These are phyloP conservation scores for Aspergillus biplanus DNA, from an alignment of 495 filamentous ascomycete species.

Conservation along the genomic window DNA sequence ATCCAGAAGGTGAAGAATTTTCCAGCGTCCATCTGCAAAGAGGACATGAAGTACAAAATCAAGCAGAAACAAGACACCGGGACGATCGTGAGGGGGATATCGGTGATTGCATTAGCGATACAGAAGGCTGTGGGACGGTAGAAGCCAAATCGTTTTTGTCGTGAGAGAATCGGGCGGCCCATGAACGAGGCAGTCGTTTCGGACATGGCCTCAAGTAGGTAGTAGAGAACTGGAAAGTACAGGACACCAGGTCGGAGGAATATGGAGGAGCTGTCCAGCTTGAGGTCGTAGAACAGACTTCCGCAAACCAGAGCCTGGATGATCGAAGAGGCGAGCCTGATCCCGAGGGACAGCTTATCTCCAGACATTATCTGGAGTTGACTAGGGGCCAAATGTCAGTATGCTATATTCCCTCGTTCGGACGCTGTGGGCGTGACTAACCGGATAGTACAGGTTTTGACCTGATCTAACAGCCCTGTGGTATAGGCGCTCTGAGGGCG, in stretches of 20 bases:
- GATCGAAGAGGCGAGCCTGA: constrained; percentile 38
- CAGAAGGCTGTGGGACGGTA: constrained; percentile 79
- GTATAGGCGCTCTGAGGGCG: constrained; percentile 54
- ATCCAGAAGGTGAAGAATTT: constrained; percentile 80
- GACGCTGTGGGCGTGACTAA: not conserved
- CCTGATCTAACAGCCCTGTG: constrained; percentile 58
- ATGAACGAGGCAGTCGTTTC: constrained; percentile 45
- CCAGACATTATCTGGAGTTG: constrained; percentile 46
- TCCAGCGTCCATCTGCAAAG: constrained; percentile 66
- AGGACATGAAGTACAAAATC: constrained; percentile 80
- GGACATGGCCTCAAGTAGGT: constrained; percentile 42
- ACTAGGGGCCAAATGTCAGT: constrained; percentile 13
- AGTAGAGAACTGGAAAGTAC: constrained; percentile 46
- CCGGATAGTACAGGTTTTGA: constrained; percentile 56
- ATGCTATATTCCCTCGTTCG: too few relatives aligned
- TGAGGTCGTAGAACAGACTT: constrained; percentile 46
- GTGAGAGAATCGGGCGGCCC: constrained; percentile 48
- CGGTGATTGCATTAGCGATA: constrained; percentile 78
- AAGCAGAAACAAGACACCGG: constrained; percentile 73
- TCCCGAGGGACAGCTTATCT: constrained; percentile 41
- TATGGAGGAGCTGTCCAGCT: constrained; percentile 41
- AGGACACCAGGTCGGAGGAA: constrained; percentile 45
- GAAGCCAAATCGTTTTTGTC: constrained; percentile 63
- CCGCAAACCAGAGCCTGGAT: constrained; percentile 46
- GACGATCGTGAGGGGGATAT: constrained; percentile 67